A percentile compares a stretch with the other conserved stretches of the same genome.
These are phyloP conservation scores for Asterella californica DNA, from an alignment of 225 moss, liverwort and hornwort genomes.

Conservation along the genomic window DNA sequence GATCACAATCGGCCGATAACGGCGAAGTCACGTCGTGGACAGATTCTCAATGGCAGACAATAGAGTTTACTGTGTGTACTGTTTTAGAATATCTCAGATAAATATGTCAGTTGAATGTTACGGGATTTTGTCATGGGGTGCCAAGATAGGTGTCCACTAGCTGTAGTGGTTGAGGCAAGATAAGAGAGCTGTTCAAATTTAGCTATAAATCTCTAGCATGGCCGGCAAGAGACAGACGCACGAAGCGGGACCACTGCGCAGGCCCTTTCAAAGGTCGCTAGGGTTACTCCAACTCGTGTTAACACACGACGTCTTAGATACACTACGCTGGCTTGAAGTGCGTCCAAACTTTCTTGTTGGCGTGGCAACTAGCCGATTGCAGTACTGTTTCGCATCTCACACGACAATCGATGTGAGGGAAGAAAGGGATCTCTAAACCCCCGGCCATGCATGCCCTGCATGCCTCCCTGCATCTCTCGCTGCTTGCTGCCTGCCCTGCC, in stretches of 20 bases:
- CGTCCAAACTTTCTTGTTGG: slow-evolving; percentile 4
- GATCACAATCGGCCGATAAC: slow-evolving; percentile 11
- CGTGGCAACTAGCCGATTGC: neutral
- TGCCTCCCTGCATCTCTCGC: neutral
- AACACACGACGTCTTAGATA: neutral
- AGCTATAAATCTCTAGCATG: neutral
- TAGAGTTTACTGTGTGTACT: neutral
- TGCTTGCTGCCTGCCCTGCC: neutral
- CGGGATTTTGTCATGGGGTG: slow-evolving; percentile 9
- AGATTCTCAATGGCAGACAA: neutral
- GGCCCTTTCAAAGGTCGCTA: neutral
- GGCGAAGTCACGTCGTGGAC: neutral
- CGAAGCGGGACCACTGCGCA: neutral
- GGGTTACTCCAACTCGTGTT: neutral
- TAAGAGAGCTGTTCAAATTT: slow-evolving; percentile 3
- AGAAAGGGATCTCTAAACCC: neutral
- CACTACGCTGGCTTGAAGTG: neutral
- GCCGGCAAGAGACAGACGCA: neutral
- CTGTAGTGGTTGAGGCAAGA: slow-evolving; percentile 11
- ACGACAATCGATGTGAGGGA: neutral
- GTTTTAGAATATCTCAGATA: slow-evolving; percentile 5
- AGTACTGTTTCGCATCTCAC: neutral
- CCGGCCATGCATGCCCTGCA: neutral
- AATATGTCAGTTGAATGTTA: slow-evolving; percentile 16
- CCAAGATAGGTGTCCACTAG: slow-evolving; percentile 8